phyloP scores from a whole-genome alignment of 805 yeast genomes.

The Kazachstania bromeliacearum region DNA sequence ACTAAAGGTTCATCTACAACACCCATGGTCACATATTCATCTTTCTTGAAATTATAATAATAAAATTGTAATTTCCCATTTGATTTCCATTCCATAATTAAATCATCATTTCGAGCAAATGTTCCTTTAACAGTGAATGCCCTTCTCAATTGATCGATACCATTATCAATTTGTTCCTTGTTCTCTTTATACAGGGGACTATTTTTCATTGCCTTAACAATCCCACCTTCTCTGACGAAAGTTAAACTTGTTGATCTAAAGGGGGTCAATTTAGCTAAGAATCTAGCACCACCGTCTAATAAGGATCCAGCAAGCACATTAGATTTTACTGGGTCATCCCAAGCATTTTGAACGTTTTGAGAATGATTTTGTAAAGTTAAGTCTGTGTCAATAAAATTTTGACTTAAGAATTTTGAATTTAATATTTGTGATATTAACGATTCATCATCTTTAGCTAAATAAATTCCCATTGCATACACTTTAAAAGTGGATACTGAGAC shows the following conservation, averaged over 20 bases:
- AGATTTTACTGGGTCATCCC: slow-evolving; percentile 45
- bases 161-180: slow-evolving; percentile 36
- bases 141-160: slow-evolving; percentile 56
- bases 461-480: slow-evolving; percentile 82
- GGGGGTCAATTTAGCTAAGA: slow-evolving; percentile 73
- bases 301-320: slow-evolving; percentile 46
- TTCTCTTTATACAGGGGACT: slow-evolving; percentile 49
- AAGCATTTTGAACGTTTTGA: slow-evolving; percentile 35
- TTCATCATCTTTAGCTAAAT: slow-evolving; percentile 55
- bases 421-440: slow-evolving; percentile 33
- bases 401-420: slow-evolving; percentile 35
- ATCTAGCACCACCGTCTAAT: slow-evolving; percentile 48
- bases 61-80: slow-evolving; percentile 40
- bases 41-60: slow-evolving; percentile 34
- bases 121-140: slow-evolving; percentile 58
- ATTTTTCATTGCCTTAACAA: slow-evolving; percentile 68
- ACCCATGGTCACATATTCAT: slow-evolving; percentile 42
- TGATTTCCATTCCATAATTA: slow-evolving; percentile 46
- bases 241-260: slow-evolving; percentile 84
- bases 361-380: slow-evolving; percentile 26
- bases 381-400: slow-evolving; percentile 30
- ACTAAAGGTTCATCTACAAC: slow-evolving; percentile 50
- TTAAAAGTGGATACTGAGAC: slow-evolving; percentile 77
- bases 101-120: slow-evolving; percentile 63
- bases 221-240: slow-evolving; percentile 75